Base-by-base conservation (phyloP, 176 grass and related monocot genomes). In the Ensete ventricosum region DNA sequence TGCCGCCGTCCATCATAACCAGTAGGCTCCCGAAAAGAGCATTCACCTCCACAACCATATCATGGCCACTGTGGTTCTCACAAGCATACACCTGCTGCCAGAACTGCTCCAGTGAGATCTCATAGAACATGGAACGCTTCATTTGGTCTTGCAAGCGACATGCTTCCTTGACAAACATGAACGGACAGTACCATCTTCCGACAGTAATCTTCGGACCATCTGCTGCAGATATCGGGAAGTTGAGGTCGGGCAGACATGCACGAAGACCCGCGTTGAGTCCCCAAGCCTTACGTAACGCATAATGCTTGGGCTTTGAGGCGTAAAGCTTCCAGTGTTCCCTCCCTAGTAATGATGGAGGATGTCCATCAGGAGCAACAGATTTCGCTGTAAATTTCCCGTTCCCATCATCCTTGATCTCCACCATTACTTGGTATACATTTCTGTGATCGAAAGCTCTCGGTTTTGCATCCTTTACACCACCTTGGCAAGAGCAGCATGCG, bases 81-180 rank as follows among this genome's bases (percentile, higher is more conserved):
- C 52, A 17, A 14, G 5, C 8, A 14, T 53, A 73, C 60, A 89
- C 67, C 54, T 69, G 24, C 52, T 85, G 76, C 77, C 82, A 85
- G 12, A 34, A 75, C 70, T 34, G 71, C 52, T 73, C 71, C 7
- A 55, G 52, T 16, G 21, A 54, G 5, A 73, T 25, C 50, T 55
- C 22, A 17, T 73, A 73, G 53, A 54, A 73, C 53, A 57, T 54
- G 71, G 51, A 50, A 55, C 52, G 71, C 52, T 73, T 73, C 71
- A 73, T 73, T 55, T 55, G 71, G 13, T 27, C 50, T 53, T 12
- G 12, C 34, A 43, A 43, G 34, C 34, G 34, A 43, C 34, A 43
- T 14, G 25, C 22, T 73, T 73, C 34, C 34, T 43, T 43, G 34
- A 43, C 34, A 6, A 43, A 43, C 4, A 43, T 43, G 34, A 43